These are phyloP conservation scores for Candida railenensis DNA, from an alignment of 805 yeast genomes.

Conservation along the genomic window DNA sequence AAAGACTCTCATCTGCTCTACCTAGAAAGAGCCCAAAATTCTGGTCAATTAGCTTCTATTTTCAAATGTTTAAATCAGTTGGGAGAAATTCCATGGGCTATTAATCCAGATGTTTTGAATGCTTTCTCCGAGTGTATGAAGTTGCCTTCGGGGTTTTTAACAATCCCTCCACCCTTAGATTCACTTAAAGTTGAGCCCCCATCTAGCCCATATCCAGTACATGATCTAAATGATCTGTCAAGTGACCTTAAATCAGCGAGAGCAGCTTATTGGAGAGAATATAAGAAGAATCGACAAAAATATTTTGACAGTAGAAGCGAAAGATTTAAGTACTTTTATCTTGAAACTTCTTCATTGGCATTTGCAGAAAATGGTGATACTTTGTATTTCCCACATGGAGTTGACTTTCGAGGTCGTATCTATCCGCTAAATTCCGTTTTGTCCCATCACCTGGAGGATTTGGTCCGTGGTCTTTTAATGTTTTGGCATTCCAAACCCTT, in stretches of 20 bases:
- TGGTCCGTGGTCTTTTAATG: slow-evolving; percentile 30
- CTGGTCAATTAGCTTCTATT: slow-evolving; percentile 32
- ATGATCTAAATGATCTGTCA: not conserved
- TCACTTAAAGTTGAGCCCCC: not conserved
- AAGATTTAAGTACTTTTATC: slow-evolving; percentile 19
- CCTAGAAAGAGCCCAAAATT: slow-evolving; percentile 22
- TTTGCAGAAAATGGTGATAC: slow-evolving; percentile 31
- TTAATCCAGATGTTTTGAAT: slow-evolving; percentile 24
- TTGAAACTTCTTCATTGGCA: slow-evolving; percentile 22
- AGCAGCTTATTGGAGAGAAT: not conserved
- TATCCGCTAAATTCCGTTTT: slow-evolving; percentile 38
- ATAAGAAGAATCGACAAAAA: not conserved
- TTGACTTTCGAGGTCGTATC: slow-evolving; percentile 42
- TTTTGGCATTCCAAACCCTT: slow-evolving; percentile 38
- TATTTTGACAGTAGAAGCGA: slow-evolving; percentile 9
- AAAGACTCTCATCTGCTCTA: slow-evolving; percentile 15
- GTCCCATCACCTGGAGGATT: slow-evolving; percentile 36
- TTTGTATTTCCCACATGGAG: slow-evolving; percentile 34
- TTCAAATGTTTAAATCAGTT: slow-evolving; percentile 28
- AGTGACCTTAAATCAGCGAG: not conserved
- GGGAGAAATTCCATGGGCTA: slow-evolving; percentile 34
- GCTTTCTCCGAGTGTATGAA: slow-evolving; percentile 21
- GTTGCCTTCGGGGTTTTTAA: slow-evolving; percentile 18
- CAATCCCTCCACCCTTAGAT: slow-evolving; percentile 21
- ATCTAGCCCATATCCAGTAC: no score